These are phyloP conservation scores for Colletotrichum sublineola DNA, from an alignment of 2,329 filamentous ascomycete genomes.

Conservation along the genomic window DNA sequence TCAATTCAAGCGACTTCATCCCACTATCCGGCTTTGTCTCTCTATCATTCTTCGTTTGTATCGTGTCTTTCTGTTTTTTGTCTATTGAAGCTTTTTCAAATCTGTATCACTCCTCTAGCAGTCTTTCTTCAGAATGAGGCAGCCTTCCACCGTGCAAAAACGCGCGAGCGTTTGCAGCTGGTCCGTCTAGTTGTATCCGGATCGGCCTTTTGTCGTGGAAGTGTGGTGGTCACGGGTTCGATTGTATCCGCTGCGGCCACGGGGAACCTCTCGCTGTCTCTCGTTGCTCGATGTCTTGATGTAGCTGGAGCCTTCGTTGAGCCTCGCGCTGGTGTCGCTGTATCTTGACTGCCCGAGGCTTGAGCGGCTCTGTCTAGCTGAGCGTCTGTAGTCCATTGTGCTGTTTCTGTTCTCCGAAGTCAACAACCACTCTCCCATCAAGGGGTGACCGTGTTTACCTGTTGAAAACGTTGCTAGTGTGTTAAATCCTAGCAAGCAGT, in stretches of 20 bases:
- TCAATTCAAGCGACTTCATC: no score
- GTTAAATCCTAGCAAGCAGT: no score
- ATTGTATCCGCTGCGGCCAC: conserved; percentile 37
- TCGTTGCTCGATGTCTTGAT: conserved; percentile 7
- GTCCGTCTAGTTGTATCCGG: conserved; percentile 31
- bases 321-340: not conserved
- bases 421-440: not conserved
- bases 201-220: conserved; percentile 25
- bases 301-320: conserved; percentile 8
- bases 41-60: not conserved
- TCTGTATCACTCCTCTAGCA: not conserved
- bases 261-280: conserved; percentile 9
- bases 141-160: not conserved
- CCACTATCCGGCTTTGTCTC: no score
- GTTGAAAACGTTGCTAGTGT: no score
- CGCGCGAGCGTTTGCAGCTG: not conserved
- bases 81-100: not conserved
- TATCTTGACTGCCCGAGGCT: not conserved
- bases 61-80: not conserved
- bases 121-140: not conserved
- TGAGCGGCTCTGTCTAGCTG: not conserved
- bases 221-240: conserved; percentile 16
- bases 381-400: conserved; percentile 19
- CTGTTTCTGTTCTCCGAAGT: not conserved
- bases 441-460: not conserved